Base-by-base conservation (phyloP, 2,329 filamentous ascomycete species). In the Fonsecaea pedrosoi region DNA sequence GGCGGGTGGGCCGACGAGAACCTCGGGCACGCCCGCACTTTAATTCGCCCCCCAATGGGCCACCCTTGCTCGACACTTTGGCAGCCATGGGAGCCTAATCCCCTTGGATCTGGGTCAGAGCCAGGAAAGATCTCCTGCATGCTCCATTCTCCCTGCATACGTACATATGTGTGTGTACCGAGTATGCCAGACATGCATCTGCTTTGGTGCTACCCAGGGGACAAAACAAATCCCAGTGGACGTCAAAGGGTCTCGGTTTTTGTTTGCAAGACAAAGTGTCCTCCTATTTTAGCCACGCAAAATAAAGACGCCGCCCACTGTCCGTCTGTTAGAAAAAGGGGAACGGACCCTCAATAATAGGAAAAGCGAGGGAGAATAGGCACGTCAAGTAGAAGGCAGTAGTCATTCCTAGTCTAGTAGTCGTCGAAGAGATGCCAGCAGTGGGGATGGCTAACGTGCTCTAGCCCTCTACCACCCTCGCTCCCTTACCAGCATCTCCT, bases 21-120 rank as follows among this genome's bases (percentile, higher is more conserved):
- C 48, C 38, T 54, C 59, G 59, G 59, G 59, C 59, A 50, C 32
- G 57, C 57, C 45, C 59, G 59, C 30, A 54, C 48, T 54, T 25
- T 50, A 50, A 50, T 50, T 32, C 42, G 25, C 34, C 57, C 57
- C 12, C 40, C 40, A 13, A 42, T 42, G 18, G 15, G 13, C 40
- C 40, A 25, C 32, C 53, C 53, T 37, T 55, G 45, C 45, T 25
- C 25, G 45, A 25, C 8, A 42, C 45, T n/a, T 6, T 18, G 18
- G 10, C 10, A 50, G 45, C 40, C 40, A n/a, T 25, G 25, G 25
- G 25, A 2, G 25, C 25, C 25, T 25, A 42, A 15, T n/a, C 4
- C 15, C 45, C 45, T 21, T 5, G 25, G 45, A 50, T 50, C 45
- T 50, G 45, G 45, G 45, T 50, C 18, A 50, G 45, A 18, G 45